Conservation (phyloP, 257 asterid genomes). For the Penstemon davidsonii region DNA sequence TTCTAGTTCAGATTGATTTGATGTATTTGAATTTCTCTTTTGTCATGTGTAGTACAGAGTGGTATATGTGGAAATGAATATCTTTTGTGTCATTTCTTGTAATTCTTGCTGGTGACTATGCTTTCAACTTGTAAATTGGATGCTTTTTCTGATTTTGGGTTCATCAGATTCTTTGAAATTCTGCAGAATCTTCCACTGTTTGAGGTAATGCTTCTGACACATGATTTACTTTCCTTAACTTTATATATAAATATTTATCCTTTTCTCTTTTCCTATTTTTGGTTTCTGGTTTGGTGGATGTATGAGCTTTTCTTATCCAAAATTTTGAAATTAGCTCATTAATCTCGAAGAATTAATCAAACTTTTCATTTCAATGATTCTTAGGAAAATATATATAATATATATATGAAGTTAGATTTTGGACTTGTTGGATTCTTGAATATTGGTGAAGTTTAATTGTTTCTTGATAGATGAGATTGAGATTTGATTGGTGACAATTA, state of each 20-base stretch:
- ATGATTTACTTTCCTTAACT: constrained; percentile 14
- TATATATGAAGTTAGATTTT: constrained; percentile 4
- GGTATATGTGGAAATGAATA: constrained; percentile 39
- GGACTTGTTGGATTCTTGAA: constrained; percentile 22
- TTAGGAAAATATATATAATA: constrained; percentile 1
- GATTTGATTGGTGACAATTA: constrained; percentile 18
- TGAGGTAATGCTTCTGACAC: constrained; percentile 44
- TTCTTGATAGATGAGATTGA: constrained; percentile 20
- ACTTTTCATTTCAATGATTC: constrained; percentile 20
- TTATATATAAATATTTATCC: neutral
- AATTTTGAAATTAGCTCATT: constrained; percentile 11
- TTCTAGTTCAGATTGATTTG: constrained; percentile 25
- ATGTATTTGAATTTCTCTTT: constrained; percentile 22
- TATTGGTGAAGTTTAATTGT: constrained; percentile 1
- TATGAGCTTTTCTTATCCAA: constrained; percentile 25
- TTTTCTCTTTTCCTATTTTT: neutral
- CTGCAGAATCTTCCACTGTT: constrained; percentile 55
- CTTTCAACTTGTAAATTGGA: constrained; percentile 46
- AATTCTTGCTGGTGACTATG: constrained; percentile 46
- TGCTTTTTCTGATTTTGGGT: constrained; percentile 57
- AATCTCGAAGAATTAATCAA: constrained; percentile 16
- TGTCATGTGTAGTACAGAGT: constrained; percentile 28
- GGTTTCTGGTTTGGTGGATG: constrained; percentile 11
- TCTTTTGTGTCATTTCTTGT: constrained; percentile 42
- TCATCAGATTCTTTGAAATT: too few species aligned